phyloP scores from a whole-genome alignment of 1,139 yeast genomes.

The Kodamaea sp. region DNA sequence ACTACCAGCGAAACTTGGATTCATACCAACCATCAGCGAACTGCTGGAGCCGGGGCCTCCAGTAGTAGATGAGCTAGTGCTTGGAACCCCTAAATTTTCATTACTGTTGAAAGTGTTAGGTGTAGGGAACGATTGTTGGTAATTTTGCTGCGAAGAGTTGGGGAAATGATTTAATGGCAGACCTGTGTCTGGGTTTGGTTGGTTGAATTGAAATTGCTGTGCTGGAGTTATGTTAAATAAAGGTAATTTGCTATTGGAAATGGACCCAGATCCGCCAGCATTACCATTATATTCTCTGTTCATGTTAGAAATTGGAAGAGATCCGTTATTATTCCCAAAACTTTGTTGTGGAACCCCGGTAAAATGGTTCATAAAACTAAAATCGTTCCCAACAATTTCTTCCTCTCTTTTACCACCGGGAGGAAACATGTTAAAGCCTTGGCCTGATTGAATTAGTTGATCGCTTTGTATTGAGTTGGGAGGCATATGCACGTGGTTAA shows the following conservation, averaged over 20 bases:
- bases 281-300: conserved; percentile 1
- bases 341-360: conserved; percentile 13
- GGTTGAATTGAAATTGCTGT: neutral
- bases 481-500: conserved; percentile 11
- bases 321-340: neutral
- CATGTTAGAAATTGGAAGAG: conserved; percentile 6
- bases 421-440: conserved; percentile 2
- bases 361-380: conserved; percentile 13
- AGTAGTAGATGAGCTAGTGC: no score
- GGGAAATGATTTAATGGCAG: no score
- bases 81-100: no score
- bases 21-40: no score
- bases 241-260: conserved; percentile 3
- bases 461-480: conserved; percentile 8
- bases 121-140: no score
- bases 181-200: neutral
- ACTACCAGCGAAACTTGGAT: no score
- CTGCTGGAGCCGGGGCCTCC: no score
- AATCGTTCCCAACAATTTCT: conserved; percentile 6
- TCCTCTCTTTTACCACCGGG: conserved; percentile 9
- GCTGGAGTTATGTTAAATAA: conserved; percentile 2
- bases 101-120: no score
- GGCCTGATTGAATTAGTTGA: conserved; percentile 6
- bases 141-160: no score
- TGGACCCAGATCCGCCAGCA: conserved; percentile 2